Evolutionary conservation across 768 basidiomycete genomes (phyloP).

Genomic region (Boletus pseudo-olivaceus): DNA sequence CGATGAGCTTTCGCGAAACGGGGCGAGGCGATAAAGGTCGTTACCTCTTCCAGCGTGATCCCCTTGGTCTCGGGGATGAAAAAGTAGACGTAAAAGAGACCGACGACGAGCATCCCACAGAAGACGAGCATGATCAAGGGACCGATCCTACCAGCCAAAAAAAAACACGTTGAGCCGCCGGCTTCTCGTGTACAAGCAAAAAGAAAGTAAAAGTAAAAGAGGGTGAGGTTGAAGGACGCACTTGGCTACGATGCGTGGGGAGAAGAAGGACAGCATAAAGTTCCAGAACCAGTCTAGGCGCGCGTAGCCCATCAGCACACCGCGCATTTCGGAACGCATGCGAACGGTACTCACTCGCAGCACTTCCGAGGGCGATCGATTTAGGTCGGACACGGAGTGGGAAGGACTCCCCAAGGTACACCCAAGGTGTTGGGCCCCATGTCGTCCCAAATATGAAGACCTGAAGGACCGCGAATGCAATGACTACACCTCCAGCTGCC

Average conservation of each 20-base stretch:
- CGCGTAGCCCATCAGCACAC: slow-evolving; percentile 3
- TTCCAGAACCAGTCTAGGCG: slow-evolving; percentile 65
- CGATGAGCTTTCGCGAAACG: not conserved
- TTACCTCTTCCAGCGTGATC: slow-evolving; percentile 60
- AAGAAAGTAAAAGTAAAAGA: not conserved
- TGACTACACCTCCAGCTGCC: slow-evolving; percentile 60
- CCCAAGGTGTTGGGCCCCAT: slow-evolving; percentile 78
- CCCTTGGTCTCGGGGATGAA: slow-evolving; percentile 82
- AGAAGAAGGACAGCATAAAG: slow-evolving; percentile 69
- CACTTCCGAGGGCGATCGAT: slow-evolving; percentile 71
- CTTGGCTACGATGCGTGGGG: slow-evolving; percentile 60
- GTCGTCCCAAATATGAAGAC: slow-evolving; percentile 69
- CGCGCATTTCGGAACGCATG: not conserved
- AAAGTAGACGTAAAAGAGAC: slow-evolving; percentile 68
- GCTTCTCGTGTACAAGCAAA: not conserved
- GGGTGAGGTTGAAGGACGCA: slow-evolving; percentile 21
- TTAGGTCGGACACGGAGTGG: slow-evolving; percentile 78
- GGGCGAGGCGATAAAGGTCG: not conserved
- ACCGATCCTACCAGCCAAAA: slow-evolving; percentile 46
- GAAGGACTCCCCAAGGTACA: slow-evolving; percentile 78
- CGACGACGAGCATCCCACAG: slow-evolving; percentile 69
- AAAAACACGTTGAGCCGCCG: not conserved
- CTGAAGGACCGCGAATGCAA: slow-evolving; percentile 76
- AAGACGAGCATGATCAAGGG: slow-evolving; percentile 75
- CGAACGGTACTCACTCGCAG: slow-evolving; percentile 36